phyloP scores from a whole-genome alignment of 1,139 yeast species.

The Suhomyces panamericanus region DNA sequence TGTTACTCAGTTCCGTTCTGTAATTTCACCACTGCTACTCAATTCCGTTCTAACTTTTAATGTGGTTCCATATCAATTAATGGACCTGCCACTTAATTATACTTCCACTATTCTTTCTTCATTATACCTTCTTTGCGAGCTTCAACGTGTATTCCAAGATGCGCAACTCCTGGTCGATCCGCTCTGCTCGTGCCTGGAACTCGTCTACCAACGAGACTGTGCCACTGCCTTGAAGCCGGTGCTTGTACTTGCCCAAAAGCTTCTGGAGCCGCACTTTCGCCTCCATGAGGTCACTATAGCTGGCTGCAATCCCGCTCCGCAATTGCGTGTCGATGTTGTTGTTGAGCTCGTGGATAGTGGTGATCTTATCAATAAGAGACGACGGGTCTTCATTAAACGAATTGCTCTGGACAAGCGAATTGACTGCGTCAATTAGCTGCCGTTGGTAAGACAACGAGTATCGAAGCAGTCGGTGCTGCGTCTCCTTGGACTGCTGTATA shows the following conservation, averaged over 20 bases:
- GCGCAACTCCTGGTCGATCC: conserved; percentile 26
- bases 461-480: conserved; percentile 31
- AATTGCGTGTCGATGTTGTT: conserved; percentile 39
- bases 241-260: conserved; percentile 21
- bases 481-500: conserved; percentile 37
- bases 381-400: conserved; percentile 27
- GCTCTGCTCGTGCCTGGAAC: conserved; percentile 25
- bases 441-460: conserved; percentile 31
- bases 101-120: neutral
- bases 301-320: conserved; percentile 21
- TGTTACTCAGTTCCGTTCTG: too few species aligned
- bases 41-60: too few species aligned
- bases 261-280: conserved; percentile 23
- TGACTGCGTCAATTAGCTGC: conserved; percentile 30
- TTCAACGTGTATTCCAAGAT: conserved; percentile 23
- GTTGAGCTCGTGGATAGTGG: conserved; percentile 47
- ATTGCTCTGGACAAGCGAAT: conserved; percentile 28
- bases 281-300: conserved; percentile 25
- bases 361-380: conserved; percentile 40
- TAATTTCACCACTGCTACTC: too few species aligned
- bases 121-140: conserved; percentile 8
- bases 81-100: neutral
- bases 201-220: conserved; percentile 15
- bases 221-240: conserved; percentile 2
- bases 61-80: neutral